Evolutionary conservation across 192 early-diverging fungal species (phyloP).

Genomic region (Lobosporangium transversale): DNA sequence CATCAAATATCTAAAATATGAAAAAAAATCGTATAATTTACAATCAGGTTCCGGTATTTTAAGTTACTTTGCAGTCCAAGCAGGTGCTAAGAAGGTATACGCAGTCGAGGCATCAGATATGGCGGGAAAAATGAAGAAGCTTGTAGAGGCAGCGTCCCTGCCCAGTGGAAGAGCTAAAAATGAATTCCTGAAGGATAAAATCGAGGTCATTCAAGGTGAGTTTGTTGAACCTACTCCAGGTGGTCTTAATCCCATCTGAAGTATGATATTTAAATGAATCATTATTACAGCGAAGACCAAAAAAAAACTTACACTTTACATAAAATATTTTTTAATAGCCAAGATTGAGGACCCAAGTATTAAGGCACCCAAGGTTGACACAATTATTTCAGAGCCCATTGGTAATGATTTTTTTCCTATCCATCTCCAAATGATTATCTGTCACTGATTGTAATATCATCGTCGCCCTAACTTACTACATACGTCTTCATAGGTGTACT

Average conservation of each 20-base stretch:
- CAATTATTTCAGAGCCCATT: conserved; percentile 97
- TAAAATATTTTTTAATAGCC: conserved; percentile 53
- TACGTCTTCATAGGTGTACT: conserved; percentile 71
- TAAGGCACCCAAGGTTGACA: conserved; percentile 85
- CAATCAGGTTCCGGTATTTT: conserved; percentile 84
- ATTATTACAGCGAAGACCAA: no score
- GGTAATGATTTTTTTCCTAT: conserved; percentile 37
- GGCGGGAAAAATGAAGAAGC: conserved; percentile 88
- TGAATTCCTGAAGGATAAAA: conserved; percentile 76
- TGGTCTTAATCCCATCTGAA: no score
- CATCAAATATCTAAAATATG: no score
- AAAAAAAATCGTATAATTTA: no score
- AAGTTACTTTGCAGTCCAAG: conserved; percentile 94
- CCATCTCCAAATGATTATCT: background rate
- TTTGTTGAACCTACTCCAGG: no score
- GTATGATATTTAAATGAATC: no score
- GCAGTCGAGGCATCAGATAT: conserved; percentile 97
- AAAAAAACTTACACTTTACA: no score
- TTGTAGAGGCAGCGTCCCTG: conserved; percentile 74
- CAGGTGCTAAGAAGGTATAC: conserved; percentile 93
- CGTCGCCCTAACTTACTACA: background rate
- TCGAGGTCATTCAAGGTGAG: conserved; percentile 84
- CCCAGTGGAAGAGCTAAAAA: conserved; percentile 67
- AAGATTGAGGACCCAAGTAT: conserved; percentile 89
- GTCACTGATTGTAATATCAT: background rate